Base-by-base conservation (phyloP, 2,329 filamentous ascomycete genomes). In the Aspergillus bombycis region DNA sequence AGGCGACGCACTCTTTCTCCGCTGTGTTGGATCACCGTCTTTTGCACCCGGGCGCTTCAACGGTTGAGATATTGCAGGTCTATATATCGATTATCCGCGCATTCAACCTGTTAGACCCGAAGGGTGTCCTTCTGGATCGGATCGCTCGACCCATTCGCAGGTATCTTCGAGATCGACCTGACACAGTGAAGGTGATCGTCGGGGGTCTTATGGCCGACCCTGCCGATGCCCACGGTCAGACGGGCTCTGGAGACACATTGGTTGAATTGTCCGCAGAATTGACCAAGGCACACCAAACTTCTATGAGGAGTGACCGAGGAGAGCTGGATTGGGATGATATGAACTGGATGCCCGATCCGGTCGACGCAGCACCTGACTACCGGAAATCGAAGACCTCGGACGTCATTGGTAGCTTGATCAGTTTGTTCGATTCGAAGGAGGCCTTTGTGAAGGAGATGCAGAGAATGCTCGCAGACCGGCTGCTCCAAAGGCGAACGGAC, bases 371-470 rank as follows among this genome's bases (percentile, higher is more conserved):
- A 11, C 91, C 93, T 55, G 92, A 97, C 74, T 97, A 97, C 81
- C 93, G 91, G 73, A 90, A 93, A 63, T 92, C 92, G 12, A 96
- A 92, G 75, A 91, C 89, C 50, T 91, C 94, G 67, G 95, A 99
- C 77, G 90, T 98, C 14, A 93, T 98, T 62, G 93, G 93, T 58
- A 96, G 93, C 58, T 83, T 99, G 50, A 91, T 98, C 69, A 91
- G 89, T 63, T 88, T 96, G 0, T 91, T 97, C 69, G 94, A 97
- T 14, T 91, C 91, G 21, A 92, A 94, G 69, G 94, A 97, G 58
- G 86, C 91, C 53, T 98, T 98, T 74, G 95, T 97, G 78, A 96
- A 93, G 70, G 94, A 98, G 75, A 91, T 99, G 66, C 93, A 97
- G 73, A 88, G 85, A 59, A 92, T 96, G 50, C 86, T 99, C n/a